phyloP scores from a whole-genome alignment of 176 grass and related monocot genomes.

The Leersia perrieri region DNA sequence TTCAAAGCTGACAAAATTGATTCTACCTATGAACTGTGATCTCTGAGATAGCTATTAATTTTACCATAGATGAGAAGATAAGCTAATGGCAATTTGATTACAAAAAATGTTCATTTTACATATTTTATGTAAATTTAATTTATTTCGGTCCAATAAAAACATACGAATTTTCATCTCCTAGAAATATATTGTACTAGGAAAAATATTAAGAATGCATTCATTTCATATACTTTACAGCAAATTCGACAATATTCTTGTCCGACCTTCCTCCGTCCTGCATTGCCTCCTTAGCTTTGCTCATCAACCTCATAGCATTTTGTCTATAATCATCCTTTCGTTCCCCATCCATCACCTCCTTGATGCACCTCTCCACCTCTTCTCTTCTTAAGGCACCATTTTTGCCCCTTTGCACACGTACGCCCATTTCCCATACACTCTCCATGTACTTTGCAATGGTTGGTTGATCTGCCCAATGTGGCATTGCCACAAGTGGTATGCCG shows the following conservation, averaged over 20 bases:
- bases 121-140: too few species aligned
- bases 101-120: too few species aligned
- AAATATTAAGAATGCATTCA: too few species aligned
- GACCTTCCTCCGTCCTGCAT: conserved; percentile 35
- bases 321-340: conserved; percentile 23
- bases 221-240: neutral
- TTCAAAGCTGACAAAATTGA: too few species aligned
- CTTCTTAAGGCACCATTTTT: neutral
- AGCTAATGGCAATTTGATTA: too few species aligned
- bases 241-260: conserved; percentile 31
- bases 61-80: too few species aligned
- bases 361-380: conserved; percentile 14
- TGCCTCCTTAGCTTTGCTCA: conserved; percentile 29
- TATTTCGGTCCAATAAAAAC: too few species aligned
- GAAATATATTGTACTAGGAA: too few species aligned
- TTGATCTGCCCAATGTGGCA: conserved; percentile 49
- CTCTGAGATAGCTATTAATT: too few species aligned
- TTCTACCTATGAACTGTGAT: too few species aligned
- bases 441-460: too few species aligned
- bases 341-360: conserved; percentile 27
- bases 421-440: conserved; percentile 43
- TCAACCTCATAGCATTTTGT: conserved; percentile 26
- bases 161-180: too few species aligned
- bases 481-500: neutral
- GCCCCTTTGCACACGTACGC: conserved; percentile 14